A percentile compares a stretch with the other conserved stretches of the same genome.
Evolutionary conservation across 108 stramenopile species (phyloP).

Genomic region (Discostella stelligeroides): DNA sequence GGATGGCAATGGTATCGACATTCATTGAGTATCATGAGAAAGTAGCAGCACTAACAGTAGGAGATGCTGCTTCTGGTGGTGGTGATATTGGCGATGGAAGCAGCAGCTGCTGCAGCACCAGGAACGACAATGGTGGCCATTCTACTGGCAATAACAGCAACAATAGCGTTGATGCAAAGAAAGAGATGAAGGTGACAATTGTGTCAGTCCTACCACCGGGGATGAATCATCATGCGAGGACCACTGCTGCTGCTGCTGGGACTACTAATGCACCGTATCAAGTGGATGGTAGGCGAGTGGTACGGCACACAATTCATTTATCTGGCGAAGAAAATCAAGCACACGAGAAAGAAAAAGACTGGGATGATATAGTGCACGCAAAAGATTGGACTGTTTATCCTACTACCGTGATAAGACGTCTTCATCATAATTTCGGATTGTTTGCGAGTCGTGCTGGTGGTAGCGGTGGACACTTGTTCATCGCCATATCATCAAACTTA

Average conservation of each 20-base stretch:
- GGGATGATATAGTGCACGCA: background rate
- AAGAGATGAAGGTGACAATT: slow-evolving; percentile 14
- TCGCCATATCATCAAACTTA: slow-evolving; percentile 27
- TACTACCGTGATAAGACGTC: slow-evolving; percentile 10
- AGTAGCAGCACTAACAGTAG: too few relatives aligned
- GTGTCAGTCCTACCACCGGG: slow-evolving; percentile 23
- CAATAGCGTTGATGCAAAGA: background rate
- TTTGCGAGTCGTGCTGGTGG: background rate
- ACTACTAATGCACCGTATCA: slow-evolving; percentile 1
- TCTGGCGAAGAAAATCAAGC: background rate
- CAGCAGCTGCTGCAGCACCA: too few relatives aligned
- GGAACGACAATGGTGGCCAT: too few relatives aligned
- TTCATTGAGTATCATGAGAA: background rate
- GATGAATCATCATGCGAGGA: slow-evolving; percentile 16
- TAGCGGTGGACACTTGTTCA: slow-evolving; percentile 11
- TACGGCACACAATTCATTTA: slow-evolving; percentile 21
- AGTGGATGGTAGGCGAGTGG: slow-evolving; percentile 23
- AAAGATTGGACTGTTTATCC: slow-evolving; percentile 34
- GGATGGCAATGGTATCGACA: slow-evolving; percentile 28
- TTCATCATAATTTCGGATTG: slow-evolving; percentile 34
- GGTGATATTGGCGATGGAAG: too few relatives aligned
- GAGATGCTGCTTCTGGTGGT: too few relatives aligned
- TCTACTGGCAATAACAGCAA: background rate
- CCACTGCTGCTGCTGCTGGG: too few relatives aligned
- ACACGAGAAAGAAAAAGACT: background rate